Conservation (phyloP, 768 basidiomycete genomes). For the Suillus fuscotomentosus region DNA sequence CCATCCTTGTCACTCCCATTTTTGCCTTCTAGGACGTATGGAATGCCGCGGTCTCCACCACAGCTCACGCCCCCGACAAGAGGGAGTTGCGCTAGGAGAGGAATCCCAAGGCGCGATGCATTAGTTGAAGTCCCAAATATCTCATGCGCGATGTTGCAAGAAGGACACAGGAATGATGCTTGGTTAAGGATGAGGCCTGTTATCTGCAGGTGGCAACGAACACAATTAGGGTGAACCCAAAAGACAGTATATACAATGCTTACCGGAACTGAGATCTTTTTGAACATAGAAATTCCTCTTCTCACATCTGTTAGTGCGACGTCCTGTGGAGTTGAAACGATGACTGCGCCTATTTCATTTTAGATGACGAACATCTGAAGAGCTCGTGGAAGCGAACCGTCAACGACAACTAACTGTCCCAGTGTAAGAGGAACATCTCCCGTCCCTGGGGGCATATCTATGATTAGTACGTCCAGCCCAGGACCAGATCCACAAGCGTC, state of each 20-base stretch:
- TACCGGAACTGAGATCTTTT: conserved; percentile 85
- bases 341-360: conserved; percentile 67
- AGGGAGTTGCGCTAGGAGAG: conserved; percentile 79
- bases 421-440: conserved; percentile 94
- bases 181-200: conserved; percentile 87
- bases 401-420: conserved; percentile 80
- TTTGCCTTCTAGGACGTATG: conserved; percentile 39
- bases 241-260: conserved; percentile 21
- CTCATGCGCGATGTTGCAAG: conserved; percentile 61
- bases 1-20: conserved; percentile 18
- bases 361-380: not conserved
- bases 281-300: conserved; percentile 91
- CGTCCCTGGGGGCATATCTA: conserved; percentile 97
- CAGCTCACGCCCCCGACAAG: conserved; percentile 72
- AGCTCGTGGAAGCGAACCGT: conserved; percentile 52
- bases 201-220: conserved; percentile 49
- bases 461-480: conserved; percentile 79
- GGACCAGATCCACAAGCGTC: conserved; percentile 26
- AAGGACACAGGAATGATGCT: conserved; percentile 77
- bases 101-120: conserved; percentile 54
- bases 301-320: conserved; percentile 89
- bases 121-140: conserved; percentile 70
- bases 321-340: conserved; percentile 95
- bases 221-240: not conserved
- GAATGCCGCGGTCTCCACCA: conserved; percentile 68